These are phyloP conservation scores for Juncus inflexus DNA, from an alignment of 176 grass and related monocot species.

Conservation along the genomic window DNA sequence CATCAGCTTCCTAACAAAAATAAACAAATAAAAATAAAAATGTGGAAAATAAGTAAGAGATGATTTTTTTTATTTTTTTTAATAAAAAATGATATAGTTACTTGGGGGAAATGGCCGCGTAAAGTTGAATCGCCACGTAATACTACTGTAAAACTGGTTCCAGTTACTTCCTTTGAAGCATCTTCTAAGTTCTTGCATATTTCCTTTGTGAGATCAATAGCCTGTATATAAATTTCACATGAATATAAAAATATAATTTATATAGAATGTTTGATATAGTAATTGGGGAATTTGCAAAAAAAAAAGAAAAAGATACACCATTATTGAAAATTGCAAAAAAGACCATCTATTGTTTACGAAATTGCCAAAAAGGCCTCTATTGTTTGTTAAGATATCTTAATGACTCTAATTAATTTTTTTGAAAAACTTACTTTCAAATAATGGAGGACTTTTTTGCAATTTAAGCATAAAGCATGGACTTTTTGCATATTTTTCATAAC, in stretches of 20 bases:
- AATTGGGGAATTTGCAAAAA: neutral
- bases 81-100: slow-evolving; percentile 23
- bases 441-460: no score
- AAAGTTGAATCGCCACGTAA: slow-evolving; percentile 95
- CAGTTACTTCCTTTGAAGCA: slow-evolving; percentile 66
- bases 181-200: slow-evolving; percentile 85
- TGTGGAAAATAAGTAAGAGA: neutral
- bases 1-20: slow-evolving; percentile 77
- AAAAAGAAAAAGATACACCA: neutral
- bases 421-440: no score
- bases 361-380: no score
- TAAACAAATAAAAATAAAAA: neutral
- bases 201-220: slow-evolving; percentile 58
- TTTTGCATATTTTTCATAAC: no score
- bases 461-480: no score
- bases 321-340: no score
- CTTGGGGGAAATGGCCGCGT: slow-evolving; percentile 92
- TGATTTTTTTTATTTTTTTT: neutral
- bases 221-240: slow-evolving; percentile 44
- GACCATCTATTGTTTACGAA: no score
- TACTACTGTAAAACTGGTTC: slow-evolving; percentile 80
- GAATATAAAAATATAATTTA: neutral
- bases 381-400: no score
- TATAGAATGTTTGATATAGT: neutral
- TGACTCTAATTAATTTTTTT: no score